These are phyloP conservation scores for Fusarium pseudoanthophilum DNA, from an alignment of 2,329 filamentous ascomycete genomes.

Conservation along the genomic window DNA sequence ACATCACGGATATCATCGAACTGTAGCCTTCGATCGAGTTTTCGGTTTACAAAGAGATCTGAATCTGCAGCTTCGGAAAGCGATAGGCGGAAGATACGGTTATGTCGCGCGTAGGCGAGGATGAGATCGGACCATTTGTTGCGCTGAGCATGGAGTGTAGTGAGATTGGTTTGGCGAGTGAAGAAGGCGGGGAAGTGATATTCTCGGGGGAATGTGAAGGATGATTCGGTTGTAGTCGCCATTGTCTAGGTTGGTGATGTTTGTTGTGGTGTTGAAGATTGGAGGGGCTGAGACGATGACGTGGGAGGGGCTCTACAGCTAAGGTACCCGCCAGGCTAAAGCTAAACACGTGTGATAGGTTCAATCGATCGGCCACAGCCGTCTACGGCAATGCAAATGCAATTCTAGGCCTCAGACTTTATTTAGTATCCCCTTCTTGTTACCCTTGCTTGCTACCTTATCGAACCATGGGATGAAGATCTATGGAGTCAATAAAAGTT, in stretches of 20 bases:
- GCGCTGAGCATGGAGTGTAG: conserved; percentile 79
- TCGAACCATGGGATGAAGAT: neutral
- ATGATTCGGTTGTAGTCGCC: conserved; percentile 27
- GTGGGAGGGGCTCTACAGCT: conserved; percentile 24
- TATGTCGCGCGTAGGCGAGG: conserved; percentile 82
- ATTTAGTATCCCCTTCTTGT: neutral
- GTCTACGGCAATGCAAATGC: neutral
- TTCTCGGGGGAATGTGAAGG: conserved; percentile 69
- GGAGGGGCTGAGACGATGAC: conserved; percentile 29
- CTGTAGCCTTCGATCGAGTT: conserved; percentile 62
- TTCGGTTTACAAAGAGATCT: conserved; percentile 67
- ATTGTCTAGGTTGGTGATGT: conserved; percentile 27
- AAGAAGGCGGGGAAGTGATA: conserved; percentile 88
- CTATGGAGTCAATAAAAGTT: neutral
- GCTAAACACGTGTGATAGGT: conserved; percentile 18
- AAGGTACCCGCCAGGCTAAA: neutral
- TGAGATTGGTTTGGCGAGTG: conserved; percentile 79
- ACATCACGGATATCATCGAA: conserved; percentile 66
- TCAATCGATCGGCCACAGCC: neutral
- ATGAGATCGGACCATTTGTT: conserved; percentile 88
- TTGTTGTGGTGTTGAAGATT: conserved; percentile 19
- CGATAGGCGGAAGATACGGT: conserved; percentile 80
- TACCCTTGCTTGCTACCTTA: neutral
- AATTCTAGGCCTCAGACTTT: neutral
- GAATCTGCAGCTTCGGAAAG: conserved; percentile 66